phyloP scores from a whole-genome alignment of 1,284 basidiomycete species.

The Rhodotorula sp. region DNA sequence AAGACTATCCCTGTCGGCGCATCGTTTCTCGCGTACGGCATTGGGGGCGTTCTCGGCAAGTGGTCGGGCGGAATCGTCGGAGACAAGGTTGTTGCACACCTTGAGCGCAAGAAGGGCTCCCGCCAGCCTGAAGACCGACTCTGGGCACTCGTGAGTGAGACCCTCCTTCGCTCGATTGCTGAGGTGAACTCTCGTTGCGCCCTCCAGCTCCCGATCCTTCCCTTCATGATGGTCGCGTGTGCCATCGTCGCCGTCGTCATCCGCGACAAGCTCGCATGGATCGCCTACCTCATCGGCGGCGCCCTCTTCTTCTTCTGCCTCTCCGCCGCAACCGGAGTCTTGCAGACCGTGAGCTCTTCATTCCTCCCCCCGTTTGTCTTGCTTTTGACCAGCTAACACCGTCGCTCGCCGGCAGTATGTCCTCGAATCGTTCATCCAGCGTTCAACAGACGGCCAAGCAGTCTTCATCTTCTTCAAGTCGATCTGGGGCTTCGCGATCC shows the following conservation, averaged over 20 bases:
- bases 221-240: slow-evolving; percentile 46
- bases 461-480: slow-evolving; percentile 51
- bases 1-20: slow-evolving; percentile 45
- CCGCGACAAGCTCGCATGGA: slow-evolving; percentile 46
- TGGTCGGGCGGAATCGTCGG: slow-evolving; percentile 47
- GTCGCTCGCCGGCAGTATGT: slow-evolving; percentile 46
- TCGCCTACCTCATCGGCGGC: slow-evolving; percentile 48
- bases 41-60: slow-evolving; percentile 49
- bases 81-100: slow-evolving; percentile 45
- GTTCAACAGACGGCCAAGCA: slow-evolving; percentile 48
- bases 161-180: too few relatives aligned
- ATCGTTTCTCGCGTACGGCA: slow-evolving; percentile 47
- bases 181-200: slow-evolving; percentile 37
- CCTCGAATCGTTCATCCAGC: slow-evolving; percentile 47
- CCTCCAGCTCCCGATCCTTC: slow-evolving; percentile 22
- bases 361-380: slow-evolving; percentile 1
- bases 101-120: slow-evolving; percentile 43
- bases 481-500: slow-evolving; percentile 49
- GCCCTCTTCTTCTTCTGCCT: slow-evolving; percentile 47
- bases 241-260: slow-evolving; percentile 47
- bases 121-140: slow-evolving; percentile 50
- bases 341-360: not conserved
- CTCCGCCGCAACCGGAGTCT: slow-evolving; percentile 19
- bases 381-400: slow-evolving; percentile 1
- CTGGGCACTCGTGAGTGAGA: slow-evolving; percentile 45